These are phyloP conservation scores for Ascoidea rubescens DNA, from an alignment of 805 yeast species.

Conservation along the genomic window DNA sequence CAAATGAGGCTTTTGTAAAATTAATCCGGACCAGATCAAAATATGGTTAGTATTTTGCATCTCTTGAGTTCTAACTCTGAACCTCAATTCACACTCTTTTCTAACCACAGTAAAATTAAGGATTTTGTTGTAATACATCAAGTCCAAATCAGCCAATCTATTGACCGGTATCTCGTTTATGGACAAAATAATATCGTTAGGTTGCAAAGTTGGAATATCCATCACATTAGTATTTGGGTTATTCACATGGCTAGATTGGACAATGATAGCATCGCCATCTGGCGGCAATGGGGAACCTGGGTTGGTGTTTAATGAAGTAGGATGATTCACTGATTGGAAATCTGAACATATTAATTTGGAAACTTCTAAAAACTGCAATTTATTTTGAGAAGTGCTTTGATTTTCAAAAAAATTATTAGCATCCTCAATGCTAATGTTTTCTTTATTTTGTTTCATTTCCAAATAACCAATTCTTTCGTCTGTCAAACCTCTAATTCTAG, in stretches of 20 bases:
- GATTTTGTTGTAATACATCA: constrained; percentile 11
- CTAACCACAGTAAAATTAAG: constrained; percentile 10
- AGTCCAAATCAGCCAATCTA: constrained; percentile 11
- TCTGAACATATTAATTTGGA: constrained; percentile 10
- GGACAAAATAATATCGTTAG: constrained; percentile 10
- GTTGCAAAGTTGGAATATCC: constrained; percentile 10
- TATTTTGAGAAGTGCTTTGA: not conserved
- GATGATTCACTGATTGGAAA: constrained; percentile 2
- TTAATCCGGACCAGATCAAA: constrained; percentile 11
- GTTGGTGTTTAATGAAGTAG: not conserved
- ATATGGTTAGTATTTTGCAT: constrained; percentile 10
- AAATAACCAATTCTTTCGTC: constrained; percentile 10
- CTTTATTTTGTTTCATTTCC: constrained; percentile 5
- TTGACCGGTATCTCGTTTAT: constrained; percentile 11
- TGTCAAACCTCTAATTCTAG: constrained; percentile 10
- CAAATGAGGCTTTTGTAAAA: constrained; percentile 10
- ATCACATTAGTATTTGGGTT: constrained; percentile 3
- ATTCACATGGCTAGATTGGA: constrained; percentile 8
- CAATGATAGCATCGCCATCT: constrained; percentile 5
- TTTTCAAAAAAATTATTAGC: not conserved
- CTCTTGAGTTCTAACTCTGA: constrained; percentile 11
- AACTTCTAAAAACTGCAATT: constrained; percentile 11
- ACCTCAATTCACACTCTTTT: constrained; percentile 10
- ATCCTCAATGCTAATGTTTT: not conserved
- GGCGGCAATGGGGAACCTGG: not conserved